Conservation (phyloP, 2,329 filamentous ascomycete species). For the Fusarium sambucinum region DNA sequence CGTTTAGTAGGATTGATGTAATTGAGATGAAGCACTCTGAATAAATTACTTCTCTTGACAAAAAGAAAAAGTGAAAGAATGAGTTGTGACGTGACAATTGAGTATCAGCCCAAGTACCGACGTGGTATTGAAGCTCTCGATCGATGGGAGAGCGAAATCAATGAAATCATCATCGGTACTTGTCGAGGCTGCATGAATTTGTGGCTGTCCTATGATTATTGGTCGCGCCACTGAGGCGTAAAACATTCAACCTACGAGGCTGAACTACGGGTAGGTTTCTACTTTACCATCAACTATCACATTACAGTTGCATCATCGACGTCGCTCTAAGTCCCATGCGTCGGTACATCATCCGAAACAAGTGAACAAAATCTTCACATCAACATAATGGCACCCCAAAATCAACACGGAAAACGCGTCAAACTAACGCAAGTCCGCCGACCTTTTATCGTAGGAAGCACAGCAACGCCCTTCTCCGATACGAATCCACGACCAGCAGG, state of each 20-base stretch:
- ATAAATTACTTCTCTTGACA: neutral
- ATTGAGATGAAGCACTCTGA: neutral
- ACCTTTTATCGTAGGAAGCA: conserved; percentile 80
- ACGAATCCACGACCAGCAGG: conserved; percentile 81
- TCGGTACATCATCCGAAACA: neutral
- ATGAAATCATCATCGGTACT: conserved; percentile 47
- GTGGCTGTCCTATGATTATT: conserved; percentile 36
- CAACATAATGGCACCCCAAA: conserved; percentile 68
- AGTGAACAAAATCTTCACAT: neutral
- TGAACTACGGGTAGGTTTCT: conserved; percentile 4
- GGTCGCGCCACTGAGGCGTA: conserved; percentile 29
- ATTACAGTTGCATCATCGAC: neutral
- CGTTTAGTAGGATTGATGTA: neutral
- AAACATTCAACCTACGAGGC: conserved; percentile 17
- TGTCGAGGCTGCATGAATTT: conserved; percentile 36
- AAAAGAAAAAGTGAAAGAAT: neutral
- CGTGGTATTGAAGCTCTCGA: conserved; percentile 13
- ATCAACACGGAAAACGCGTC: conserved; percentile 70
- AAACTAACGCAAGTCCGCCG: conserved; percentile 74
- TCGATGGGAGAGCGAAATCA: conserved; percentile 36
- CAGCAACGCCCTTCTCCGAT: conserved; percentile 83
- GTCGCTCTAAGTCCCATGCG: neutral
- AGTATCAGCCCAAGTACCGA: conserved; percentile 10
- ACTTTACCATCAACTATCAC: conserved; percentile 6
- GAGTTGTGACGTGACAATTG: conserved; percentile 27